Percentiles rank a stretch among this genome's conserved stretches.
Conservation (phyloP, 23 red algal species). For the Gracilaria gracilis region DNA sequence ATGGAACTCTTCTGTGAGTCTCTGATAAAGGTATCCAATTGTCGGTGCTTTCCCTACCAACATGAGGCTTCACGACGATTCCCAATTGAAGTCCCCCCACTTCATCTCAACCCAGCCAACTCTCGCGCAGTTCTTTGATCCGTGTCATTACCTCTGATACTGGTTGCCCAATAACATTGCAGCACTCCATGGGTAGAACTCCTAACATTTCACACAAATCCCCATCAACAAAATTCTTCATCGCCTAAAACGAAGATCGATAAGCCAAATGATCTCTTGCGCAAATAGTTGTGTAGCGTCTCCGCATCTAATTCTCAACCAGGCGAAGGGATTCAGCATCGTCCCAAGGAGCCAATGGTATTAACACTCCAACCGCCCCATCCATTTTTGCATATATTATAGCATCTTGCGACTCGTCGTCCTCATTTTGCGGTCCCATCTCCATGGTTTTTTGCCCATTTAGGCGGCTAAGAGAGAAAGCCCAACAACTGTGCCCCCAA, state of each 20-base stretch:
- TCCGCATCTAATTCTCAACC: conserved; percentile 70
- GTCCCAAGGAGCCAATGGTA: conserved; percentile 39
- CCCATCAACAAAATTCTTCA: conserved; percentile 80
- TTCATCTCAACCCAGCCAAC: conserved; percentile 12
- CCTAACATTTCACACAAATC: conserved; percentile 80
- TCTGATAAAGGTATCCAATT: too few relatives aligned
- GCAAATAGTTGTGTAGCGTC: conserved; percentile 17
- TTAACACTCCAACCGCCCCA: conserved; percentile 74
- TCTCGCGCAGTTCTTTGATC: conserved; percentile 37
- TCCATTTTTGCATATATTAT: conserved; percentile 75
- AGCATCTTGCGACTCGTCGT: conserved; percentile 18
- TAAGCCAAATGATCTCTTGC: conserved; percentile 79
- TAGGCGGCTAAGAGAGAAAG: not conserved
- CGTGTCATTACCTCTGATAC: conserved; percentile 21
- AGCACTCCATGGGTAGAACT: not conserved
- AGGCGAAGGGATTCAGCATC: conserved; percentile 61
- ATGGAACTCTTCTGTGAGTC: too few relatives aligned
- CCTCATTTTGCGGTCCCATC: not conserved
- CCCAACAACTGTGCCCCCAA: conserved; percentile 48
- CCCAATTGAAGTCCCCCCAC: too few relatives aligned
- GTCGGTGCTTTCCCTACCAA: too few relatives aligned
- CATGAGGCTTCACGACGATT: too few relatives aligned
- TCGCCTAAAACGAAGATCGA: conserved; percentile 77
- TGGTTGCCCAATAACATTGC: conserved; percentile 8
- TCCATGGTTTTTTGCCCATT: conserved; percentile 8